Conservation (phyloP, 371 early-diverging fungal genomes). For the Mortierella sp. region DNA sequence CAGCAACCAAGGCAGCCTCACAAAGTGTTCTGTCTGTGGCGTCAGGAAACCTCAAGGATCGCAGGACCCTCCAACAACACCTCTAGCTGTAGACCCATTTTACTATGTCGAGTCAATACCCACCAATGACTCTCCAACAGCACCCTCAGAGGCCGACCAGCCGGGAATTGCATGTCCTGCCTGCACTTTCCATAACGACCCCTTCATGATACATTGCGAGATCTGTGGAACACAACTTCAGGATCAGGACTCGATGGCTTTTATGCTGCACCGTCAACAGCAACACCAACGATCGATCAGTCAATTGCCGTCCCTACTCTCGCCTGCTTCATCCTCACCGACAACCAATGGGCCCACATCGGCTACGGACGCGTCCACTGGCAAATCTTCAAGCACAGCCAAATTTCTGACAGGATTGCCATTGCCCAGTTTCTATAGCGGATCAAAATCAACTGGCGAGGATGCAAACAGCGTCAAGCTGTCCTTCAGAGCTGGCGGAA, state of each 20-base stretch:
- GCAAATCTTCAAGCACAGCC: slow-evolving; percentile 14
- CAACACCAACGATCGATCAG: slow-evolving; percentile 51
- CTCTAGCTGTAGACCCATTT: slow-evolving; percentile 28
- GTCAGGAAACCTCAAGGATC: slow-evolving; percentile 61
- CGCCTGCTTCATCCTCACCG: slow-evolving; percentile 2
- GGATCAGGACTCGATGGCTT: slow-evolving; percentile 43
- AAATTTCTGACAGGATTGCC: slow-evolving; percentile 19
- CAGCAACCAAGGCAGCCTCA: slow-evolving; percentile 62
- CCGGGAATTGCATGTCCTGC: slow-evolving; percentile 65
- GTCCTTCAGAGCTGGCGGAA: slow-evolving; percentile 85
- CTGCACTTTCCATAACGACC: slow-evolving; percentile 91
- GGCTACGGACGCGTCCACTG: background rate
- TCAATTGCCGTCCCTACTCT: slow-evolving; percentile 20
- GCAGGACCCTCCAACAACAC: slow-evolving; percentile 13
- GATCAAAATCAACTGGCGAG: slow-evolving; percentile 12
- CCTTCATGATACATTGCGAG: slow-evolving; percentile 83
- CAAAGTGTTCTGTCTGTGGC: slow-evolving; percentile 83
- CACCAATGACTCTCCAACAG: background rate
- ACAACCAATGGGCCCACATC: background rate
- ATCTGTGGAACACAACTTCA: slow-evolving; percentile 77
- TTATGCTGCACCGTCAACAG: slow-evolving; percentile 44
- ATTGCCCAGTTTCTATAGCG: slow-evolving; percentile 16
- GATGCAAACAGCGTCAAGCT: slow-evolving; percentile 68
- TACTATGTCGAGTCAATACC: slow-evolving; percentile 21
- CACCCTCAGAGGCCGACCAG: slow-evolving; percentile 6